phyloP scores from a whole-genome alignment of 768 basidiomycete genomes.

The Lactarius sanguifluus region DNA sequence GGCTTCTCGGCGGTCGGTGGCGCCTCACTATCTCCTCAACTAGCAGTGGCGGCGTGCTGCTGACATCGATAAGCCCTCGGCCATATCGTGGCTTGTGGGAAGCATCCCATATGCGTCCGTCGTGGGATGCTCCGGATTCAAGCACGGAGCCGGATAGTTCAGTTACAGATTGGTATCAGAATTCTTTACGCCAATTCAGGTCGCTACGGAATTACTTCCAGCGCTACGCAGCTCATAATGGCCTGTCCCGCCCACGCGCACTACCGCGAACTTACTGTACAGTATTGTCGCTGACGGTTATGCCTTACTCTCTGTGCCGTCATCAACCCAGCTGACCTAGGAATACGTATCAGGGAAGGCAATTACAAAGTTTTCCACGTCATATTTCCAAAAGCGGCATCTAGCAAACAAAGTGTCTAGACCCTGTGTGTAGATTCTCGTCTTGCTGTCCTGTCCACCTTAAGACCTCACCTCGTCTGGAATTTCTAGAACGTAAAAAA shows the following conservation, averaged over 20 bases:
- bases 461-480: background rate
- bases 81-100: background rate
- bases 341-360: background rate
- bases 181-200: background rate
- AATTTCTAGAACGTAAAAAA: background rate
- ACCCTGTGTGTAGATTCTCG: background rate
- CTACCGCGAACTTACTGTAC: background rate
- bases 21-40: background rate
- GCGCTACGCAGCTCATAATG: background rate
- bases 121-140: background rate
- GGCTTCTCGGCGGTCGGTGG: background rate
- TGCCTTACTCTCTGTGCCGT: background rate
- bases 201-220: background rate
- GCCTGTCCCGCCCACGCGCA: background rate
- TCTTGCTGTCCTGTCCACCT: background rate
- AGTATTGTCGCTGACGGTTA: background rate
- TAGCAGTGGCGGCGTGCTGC: background rate
- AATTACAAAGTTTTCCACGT: background rate
- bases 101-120: background rate
- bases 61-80: background rate
- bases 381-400: background rate
- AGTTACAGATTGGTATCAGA: background rate
- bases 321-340: background rate
- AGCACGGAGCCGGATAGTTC: background rate
- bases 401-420: background rate